Percentiles rank a stretch among this genome's conserved stretches.
Evolutionary conservation across 164 flowering plant genomes (phyloP).

Genomic region (Akebia trifoliata): DNA sequence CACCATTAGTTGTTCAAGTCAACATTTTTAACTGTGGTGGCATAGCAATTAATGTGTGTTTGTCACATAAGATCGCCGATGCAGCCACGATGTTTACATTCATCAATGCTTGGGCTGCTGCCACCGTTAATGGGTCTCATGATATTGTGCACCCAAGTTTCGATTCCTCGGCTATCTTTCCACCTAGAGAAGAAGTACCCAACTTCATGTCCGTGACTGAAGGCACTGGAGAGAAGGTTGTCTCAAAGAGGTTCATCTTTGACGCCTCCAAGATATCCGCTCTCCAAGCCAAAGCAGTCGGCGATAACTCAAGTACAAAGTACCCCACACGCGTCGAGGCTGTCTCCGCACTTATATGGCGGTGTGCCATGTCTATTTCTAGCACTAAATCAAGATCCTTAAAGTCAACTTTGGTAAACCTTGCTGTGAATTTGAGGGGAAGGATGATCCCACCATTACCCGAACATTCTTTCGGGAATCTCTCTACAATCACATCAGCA

Average conservation of each 20-base stretch:
- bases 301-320: not conserved
- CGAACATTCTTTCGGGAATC: constrained; percentile 16
- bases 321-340: constrained; percentile 39
- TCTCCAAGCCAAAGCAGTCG: constrained; percentile 25
- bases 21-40: constrained; percentile 32
- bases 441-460: constrained; percentile 13
- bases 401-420: constrained; percentile 17
- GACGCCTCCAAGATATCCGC: constrained; percentile 27
- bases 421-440: constrained; percentile 8
- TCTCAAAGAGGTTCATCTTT: constrained; percentile 42
- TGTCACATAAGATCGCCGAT: constrained; percentile 24
- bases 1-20: constrained; percentile 17
- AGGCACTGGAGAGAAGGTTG: not conserved
- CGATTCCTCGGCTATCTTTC: not conserved
- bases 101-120: constrained; percentile 23
- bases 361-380: constrained; percentile 16
- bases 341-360: constrained; percentile 49
- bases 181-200: constrained; percentile 6
- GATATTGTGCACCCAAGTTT: constrained; percentile 4
- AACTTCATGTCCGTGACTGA: too few species aligned
- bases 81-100: constrained; percentile 11
- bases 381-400: not conserved
- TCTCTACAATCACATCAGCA: not conserved
- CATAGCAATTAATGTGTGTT: constrained; percentile 16
- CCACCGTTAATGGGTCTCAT: not conserved